Evolutionary conservation across 2,329 filamentous ascomycete genomes (phyloP).

Genomic region (Ophiosphaerella narmari): DNA sequence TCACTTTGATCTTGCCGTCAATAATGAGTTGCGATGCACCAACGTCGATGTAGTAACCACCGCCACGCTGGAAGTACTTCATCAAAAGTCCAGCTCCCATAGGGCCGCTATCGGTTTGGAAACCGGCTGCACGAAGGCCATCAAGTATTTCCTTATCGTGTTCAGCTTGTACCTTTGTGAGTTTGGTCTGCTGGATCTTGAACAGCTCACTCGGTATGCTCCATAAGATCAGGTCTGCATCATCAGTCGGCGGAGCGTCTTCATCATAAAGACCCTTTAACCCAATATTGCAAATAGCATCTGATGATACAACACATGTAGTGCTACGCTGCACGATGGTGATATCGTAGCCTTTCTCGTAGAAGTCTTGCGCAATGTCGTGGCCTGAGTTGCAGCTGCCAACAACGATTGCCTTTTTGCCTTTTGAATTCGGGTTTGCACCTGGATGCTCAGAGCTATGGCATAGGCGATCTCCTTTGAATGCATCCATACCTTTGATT

Average conservation of each 20-base stretch:
- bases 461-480: constrained; percentile 44
- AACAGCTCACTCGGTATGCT: constrained; percentile 42
- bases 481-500: constrained; percentile 39
- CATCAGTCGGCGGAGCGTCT: constrained; percentile 30
- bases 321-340: constrained; percentile 54
- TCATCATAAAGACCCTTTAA: constrained; percentile 38
- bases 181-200: constrained; percentile 34
- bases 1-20: constrained; percentile 53
- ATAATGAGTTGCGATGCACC: constrained; percentile 50
- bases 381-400: constrained; percentile 57
- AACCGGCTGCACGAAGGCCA: constrained; percentile 49
- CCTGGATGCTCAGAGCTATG: constrained; percentile 39
- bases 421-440: constrained; percentile 38
- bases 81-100: constrained; percentile 39
- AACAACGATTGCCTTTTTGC: constrained; percentile 53
- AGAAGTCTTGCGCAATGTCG: constrained; percentile 56
- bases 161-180: constrained; percentile 33
- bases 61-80: constrained; percentile 50
- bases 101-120: constrained; percentile 44
- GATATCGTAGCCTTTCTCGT: constrained; percentile 48
- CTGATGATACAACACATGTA: constrained; percentile 45
- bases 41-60: constrained; percentile 56
- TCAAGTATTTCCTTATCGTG: constrained; percentile 47
- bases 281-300: constrained; percentile 32
- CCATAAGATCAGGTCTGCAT: constrained; percentile 37